These are phyloP conservation scores for Gliomastix tumulicola DNA, from an alignment of 2,329 filamentous ascomycete species.

Conservation along the genomic window DNA sequence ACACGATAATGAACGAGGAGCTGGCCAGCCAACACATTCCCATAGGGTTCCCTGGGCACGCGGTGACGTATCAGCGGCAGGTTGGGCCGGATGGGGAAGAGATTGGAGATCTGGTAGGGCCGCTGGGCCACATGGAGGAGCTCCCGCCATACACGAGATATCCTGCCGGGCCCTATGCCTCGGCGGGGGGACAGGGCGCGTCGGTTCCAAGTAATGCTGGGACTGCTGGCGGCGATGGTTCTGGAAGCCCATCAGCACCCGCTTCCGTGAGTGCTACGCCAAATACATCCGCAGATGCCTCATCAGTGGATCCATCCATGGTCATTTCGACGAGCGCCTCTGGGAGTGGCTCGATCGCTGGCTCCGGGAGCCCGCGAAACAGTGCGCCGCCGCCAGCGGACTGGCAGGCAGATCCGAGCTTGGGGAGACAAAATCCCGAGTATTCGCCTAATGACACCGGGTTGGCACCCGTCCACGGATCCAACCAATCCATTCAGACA, in stretches of 20 bases:
- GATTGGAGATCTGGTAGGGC: conserved; percentile 77
- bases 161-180: conserved; percentile 63
- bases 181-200: conserved; percentile 31
- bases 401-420: conserved; percentile 2
- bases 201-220: too few relatives aligned
- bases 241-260: too few relatives aligned
- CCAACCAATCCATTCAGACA: too few relatives aligned
- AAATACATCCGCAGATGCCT: conserved; percentile 4
- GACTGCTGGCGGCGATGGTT: too few relatives aligned
- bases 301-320: not conserved
- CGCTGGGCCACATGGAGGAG: conserved; percentile 84
- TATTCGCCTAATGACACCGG: too few relatives aligned
- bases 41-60: conserved; percentile 67
- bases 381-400: conserved; percentile 2
- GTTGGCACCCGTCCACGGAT: too few relatives aligned
- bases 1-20: conserved; percentile 49
- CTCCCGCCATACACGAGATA: conserved; percentile 88
- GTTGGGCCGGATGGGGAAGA: conserved; percentile 79
- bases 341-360: too few relatives aligned
- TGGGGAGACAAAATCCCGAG: too few relatives aligned
- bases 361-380: not conserved
- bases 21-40: conserved; percentile 41
- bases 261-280: conserved; percentile 2
- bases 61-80: conserved; percentile 62
- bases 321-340: not conserved